Conservation (phyloP, 208 protist species). For the Leishmania mexicana region DNA sequence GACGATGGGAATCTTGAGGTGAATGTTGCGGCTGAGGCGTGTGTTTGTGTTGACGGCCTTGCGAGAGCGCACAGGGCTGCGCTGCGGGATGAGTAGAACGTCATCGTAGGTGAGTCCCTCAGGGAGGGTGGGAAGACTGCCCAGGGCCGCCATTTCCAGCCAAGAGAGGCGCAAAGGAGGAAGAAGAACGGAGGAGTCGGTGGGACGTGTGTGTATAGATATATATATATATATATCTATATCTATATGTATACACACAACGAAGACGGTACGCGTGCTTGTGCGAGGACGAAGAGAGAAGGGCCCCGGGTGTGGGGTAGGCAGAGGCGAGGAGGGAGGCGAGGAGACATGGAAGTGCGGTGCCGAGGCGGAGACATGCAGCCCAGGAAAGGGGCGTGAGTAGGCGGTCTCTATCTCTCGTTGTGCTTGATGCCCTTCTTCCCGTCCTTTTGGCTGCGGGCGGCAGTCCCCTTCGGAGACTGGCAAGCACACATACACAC, state of each 20-base stretch:
- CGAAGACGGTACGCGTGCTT: neutral
- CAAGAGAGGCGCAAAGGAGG: neutral
- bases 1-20: slow-evolving; percentile 82
- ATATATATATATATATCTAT: neutral
- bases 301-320: neutral
- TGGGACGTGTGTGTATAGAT: neutral
- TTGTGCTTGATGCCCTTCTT: neutral
- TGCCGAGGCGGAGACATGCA: neutral
- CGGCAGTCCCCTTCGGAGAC: neutral
- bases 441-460: neutral
- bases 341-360: neutral
- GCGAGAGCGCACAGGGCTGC: slow-evolving; percentile 70
- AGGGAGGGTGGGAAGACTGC: slow-evolving; percentile 38
- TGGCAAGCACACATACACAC: neutral
- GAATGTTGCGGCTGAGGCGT: slow-evolving; percentile 73
- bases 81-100: slow-evolving; percentile 88
- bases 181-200: neutral
- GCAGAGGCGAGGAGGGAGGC: neutral
- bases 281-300: neutral
- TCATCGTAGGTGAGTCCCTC: slow-evolving; percentile 89
- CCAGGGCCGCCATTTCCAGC: slow-evolving; percentile 37
- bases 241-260: neutral
- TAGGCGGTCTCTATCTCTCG: neutral
- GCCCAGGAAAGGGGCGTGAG: neutral
- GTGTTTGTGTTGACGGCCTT: slow-evolving; percentile 68